phyloP scores from a whole-genome alignment of 441 rosid species.

The Geranium incanum region DNA sequence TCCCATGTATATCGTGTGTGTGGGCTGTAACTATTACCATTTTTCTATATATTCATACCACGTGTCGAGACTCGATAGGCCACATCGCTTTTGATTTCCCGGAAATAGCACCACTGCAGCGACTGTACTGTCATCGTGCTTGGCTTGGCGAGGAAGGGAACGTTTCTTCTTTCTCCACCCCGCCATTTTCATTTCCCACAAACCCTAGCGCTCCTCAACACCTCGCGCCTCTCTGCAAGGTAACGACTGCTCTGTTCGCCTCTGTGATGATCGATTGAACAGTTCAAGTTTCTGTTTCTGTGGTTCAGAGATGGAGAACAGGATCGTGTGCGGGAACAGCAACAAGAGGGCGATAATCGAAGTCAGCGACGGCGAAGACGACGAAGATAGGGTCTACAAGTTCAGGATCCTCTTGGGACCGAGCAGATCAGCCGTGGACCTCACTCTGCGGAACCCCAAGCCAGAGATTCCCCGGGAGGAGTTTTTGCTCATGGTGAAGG shows the following conservation, averaged over 20 bases:
- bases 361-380: slow-evolving; percentile 6
- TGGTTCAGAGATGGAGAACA: background rate
- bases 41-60: no score
- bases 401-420: slow-evolving; percentile 47
- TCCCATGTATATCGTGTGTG: no score
- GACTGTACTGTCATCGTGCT: background rate
- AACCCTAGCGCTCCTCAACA: background rate
- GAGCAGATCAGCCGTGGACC: slow-evolving; percentile 34
- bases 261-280: background rate
- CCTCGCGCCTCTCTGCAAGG: background rate
- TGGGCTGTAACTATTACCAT: no score
- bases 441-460: slow-evolving; percentile 26
- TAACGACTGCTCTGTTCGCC: background rate
- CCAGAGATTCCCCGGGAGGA: slow-evolving; percentile 23
- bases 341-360: slow-evolving; percentile 21
- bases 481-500: slow-evolving; percentile 33
- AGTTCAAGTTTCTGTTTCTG: background rate
- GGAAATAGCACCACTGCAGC: no score
- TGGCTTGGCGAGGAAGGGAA: background rate
- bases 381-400: slow-evolving; percentile 17
- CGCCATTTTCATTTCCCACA: background rate
- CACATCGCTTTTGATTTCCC: no score
- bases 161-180: background rate
- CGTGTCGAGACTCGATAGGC: no score
- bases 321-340: background rate